A percentile compares a stretch with the other conserved stretches of the same genome.
Conservation (phyloP, 768 basidiomycete species). For the Lenzites betulinus region DNA sequence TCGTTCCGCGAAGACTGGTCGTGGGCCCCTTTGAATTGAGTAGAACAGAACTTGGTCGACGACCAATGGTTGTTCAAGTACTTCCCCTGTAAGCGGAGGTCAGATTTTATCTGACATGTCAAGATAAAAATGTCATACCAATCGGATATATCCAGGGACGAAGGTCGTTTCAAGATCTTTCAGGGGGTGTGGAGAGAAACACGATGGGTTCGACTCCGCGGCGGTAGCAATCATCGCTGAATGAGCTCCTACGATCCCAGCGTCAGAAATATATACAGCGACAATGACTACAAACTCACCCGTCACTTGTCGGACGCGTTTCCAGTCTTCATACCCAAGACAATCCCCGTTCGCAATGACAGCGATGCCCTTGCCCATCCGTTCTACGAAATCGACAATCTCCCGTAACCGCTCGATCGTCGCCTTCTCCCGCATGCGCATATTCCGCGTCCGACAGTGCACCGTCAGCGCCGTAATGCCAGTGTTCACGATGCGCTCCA, state of each 20-base stretch:
- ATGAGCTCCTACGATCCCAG: conserved; percentile 58
- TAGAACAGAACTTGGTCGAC: conserved; percentile 85
- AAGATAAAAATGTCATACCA: conserved; percentile 54
- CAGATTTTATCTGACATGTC: neutral
- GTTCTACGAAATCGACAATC: conserved; percentile 83
- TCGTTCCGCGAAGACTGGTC: conserved; percentile 58
- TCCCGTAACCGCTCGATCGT: conserved; percentile 76
- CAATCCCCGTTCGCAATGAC: conserved; percentile 96
- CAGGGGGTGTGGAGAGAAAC: conserved; percentile 74
- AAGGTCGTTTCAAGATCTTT: conserved; percentile 68
- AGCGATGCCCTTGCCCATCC: conserved; percentile 75
- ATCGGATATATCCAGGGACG: conserved; percentile 69
- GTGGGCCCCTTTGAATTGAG: conserved; percentile 75
- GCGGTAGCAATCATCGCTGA: conserved; percentile 97
- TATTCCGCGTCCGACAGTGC: conserved; percentile 91
- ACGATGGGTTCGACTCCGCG: conserved; percentile 90
- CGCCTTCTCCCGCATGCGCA: conserved; percentile 83
- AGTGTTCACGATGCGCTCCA: conserved; percentile 82
- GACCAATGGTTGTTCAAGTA: conserved; percentile 81
- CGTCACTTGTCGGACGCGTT: conserved; percentile 70
- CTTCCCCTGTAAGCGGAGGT: conserved; percentile 49
- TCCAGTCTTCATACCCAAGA: conserved; percentile 73
- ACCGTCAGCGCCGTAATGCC: conserved; percentile 91
- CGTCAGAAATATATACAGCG: neutral
- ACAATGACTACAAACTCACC: conserved; percentile 44